Conservation (phyloP, 331 rosid genomes). For the Acacia pycnantha region DNA sequence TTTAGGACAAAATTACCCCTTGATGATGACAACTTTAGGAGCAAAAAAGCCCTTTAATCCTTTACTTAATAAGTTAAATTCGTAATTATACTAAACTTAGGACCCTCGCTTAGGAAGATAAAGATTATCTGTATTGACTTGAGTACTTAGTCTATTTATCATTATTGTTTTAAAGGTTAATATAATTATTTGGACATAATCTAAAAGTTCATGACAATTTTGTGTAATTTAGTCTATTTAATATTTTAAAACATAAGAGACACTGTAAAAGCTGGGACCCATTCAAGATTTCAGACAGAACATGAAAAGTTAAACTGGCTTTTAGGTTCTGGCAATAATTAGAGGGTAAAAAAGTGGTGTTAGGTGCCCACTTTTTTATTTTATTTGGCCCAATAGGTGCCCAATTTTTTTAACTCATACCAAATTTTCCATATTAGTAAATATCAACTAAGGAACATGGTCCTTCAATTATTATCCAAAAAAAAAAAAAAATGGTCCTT, state of each 20-base stretch:
- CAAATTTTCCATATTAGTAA: not conserved
- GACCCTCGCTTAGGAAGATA: no score
- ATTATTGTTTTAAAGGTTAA: no score
- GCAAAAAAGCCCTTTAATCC: no score
- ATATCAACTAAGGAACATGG: not conserved
- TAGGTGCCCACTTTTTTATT: not conserved
- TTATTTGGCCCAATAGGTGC: not conserved
- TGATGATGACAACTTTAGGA: no score
- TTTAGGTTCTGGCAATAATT: not conserved
- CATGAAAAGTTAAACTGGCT: not conserved
- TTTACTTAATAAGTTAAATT: no score
- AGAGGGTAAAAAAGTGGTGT: not conserved
- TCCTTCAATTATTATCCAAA: no score
- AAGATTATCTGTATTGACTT: no score
- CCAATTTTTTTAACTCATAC: not conserved
- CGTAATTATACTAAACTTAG: no score
- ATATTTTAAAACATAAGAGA: not conserved
- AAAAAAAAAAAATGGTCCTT: no score
- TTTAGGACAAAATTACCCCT: no score
- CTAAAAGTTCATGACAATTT: not conserved
- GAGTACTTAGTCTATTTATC: no score
- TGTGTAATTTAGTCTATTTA: not conserved
- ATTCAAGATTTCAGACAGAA: not conserved
- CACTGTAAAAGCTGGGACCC: not conserved
- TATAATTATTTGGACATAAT: not conserved